phyloP scores from a whole-genome alignment of 164 flowering plant genomes.

The Umbellularia californica region DNA sequence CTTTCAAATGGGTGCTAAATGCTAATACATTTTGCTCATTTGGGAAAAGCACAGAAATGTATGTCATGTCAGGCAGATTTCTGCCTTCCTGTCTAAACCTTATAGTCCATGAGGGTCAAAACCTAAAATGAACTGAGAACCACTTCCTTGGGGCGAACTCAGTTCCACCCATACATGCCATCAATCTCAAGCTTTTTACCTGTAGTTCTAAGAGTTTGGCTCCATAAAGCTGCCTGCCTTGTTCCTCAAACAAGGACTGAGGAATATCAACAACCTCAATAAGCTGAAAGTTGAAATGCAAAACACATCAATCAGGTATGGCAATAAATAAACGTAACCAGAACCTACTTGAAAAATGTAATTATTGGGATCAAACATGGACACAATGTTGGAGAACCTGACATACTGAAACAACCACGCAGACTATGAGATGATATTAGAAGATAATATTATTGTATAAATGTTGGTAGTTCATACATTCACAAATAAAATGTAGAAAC shows the following conservation, averaged over 20 bases:
- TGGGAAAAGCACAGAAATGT: background rate
- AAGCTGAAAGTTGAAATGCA: constrained; percentile 45
- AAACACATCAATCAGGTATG: background rate
- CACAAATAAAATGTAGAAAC: no score
- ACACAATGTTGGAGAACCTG: background rate
- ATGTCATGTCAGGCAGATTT: background rate
- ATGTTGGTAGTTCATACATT: no score
- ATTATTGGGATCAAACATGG: background rate
- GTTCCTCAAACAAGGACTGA: constrained; percentile 79
- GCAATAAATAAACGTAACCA: background rate
- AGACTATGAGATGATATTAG: background rate
- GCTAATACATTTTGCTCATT: background rate
- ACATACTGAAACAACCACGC: background rate
- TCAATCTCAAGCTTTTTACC: constrained; percentile 30
- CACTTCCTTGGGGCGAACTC: background rate
- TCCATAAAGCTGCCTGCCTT: constrained; percentile 89
- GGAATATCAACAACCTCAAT: constrained; percentile 74
- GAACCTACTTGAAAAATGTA: background rate
- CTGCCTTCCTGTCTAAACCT: background rate
- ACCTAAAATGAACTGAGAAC: background rate
- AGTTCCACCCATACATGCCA: background rate
- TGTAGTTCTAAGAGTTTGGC: constrained; percentile 76
- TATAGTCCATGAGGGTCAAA: background rate
- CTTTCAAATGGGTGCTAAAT: background rate
- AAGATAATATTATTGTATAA: background rate